Evolutionary conservation across 2,329 filamentous ascomycete genomes (phyloP), one percentile per base, ranked within the genome.

Genomic region (Pseudonectria foliicola): DNA sequence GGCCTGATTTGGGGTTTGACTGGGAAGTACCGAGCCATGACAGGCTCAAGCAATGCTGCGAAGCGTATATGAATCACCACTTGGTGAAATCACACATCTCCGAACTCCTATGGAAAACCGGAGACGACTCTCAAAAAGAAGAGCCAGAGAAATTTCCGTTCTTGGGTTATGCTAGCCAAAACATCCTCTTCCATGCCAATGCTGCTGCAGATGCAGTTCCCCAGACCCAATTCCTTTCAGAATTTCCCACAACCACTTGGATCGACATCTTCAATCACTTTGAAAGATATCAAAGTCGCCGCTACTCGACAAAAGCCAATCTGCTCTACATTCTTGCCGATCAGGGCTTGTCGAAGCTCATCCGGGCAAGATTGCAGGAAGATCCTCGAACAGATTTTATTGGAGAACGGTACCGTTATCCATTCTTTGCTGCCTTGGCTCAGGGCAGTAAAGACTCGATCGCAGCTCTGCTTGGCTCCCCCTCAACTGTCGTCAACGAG

Each of bases 21-120:
- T 52, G 62, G 13, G 35, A 54, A 18, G 49, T 54, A 1, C 34
- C 43, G 25, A 58, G 66, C 13, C 60, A 75, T 27, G 61, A 72
- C 1, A 47, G 34, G 13, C 48, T 73, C 6, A 72, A 64, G 40
- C 31, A 59, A 31, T 66, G 61, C 35, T 75, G 70, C 39, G 33
- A 53, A 3, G 36, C 33, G 1, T 68, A 73, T 37, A 39, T 73
- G 3, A 45, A 29, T 12, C 36, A 39, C 46, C 8, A 35, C 29
- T 14, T 26, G 42, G 23, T 24, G 33, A 28, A 10, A 10, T 5
- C 8, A 8, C 18, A 5, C 5, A 8, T 21, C 18, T 5, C 5
- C 18, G 8, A 8, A 21, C 5, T 21, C 5, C 18, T 23, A n/a
- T 27, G 15, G 23, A 6, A 34, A 14, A n/a, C 4, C 6, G n/a